phyloP scores from a whole-genome alignment of 495 filamentous ascomycete genomes.

The Aspergillus homomorphus region DNA sequence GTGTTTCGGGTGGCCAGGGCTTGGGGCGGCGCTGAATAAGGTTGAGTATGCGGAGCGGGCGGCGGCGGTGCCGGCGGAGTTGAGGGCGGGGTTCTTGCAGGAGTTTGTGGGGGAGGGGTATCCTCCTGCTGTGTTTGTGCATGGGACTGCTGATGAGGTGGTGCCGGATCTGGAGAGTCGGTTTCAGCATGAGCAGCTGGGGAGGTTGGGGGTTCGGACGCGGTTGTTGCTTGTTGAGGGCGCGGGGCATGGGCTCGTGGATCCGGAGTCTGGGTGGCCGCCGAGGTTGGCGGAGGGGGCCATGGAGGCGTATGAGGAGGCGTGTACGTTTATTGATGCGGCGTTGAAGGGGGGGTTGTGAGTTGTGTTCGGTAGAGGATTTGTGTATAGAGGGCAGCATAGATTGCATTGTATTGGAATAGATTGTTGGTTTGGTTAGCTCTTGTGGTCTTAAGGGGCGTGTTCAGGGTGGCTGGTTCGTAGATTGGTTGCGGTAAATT shows the following conservation, averaged over 20 bases:
- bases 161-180: constrained; percentile 26
- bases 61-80: constrained; percentile 14
- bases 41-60: constrained; percentile 15
- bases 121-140: constrained; percentile 33
- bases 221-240: constrained; percentile 17
- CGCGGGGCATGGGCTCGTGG: constrained; percentile 18
- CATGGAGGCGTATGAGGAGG: constrained; percentile 16
- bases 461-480: too few species aligned
- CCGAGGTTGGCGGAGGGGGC: constrained; percentile 5
- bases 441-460: too few species aligned
- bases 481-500: too few species aligned
- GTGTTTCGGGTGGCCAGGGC: constrained; percentile 12
- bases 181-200: constrained; percentile 19
- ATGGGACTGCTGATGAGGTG: constrained; percentile 30
- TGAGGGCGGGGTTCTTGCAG: constrained; percentile 28
- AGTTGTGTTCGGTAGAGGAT: neutral
- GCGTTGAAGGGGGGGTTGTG: constrained; percentile 2
- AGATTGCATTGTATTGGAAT: too few species aligned
- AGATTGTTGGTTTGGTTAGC: too few species aligned
- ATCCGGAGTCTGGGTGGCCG: constrained; percentile 5
- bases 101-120: constrained; percentile 27
- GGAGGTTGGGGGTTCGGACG: constrained; percentile 13
- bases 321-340: constrained; percentile 15
- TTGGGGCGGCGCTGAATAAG: constrained; percentile 16
- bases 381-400: too few species aligned